Base-by-base conservation (phyloP, 148 eudicot genomes). In the Simmondsia chinensis region DNA sequence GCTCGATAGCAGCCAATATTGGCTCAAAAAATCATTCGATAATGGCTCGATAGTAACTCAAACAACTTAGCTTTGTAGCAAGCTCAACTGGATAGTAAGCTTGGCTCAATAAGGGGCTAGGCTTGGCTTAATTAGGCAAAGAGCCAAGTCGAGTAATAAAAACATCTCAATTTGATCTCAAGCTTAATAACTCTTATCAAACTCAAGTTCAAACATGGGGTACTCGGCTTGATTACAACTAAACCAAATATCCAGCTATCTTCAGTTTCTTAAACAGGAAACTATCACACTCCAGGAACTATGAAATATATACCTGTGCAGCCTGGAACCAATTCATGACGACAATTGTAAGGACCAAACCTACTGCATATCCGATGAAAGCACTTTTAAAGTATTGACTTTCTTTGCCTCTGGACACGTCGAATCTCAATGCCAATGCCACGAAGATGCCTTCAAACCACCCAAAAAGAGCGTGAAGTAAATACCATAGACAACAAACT, bases 291-390 rank as follows among this genome's bases (percentile, higher is more conserved):
- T 24, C 18, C 30, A 39, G n/a, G 20, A 20, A 33, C 30, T n/a
- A 20, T 18, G 13, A 19, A 36, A 20, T 21, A 44, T 16, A 43
- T 31, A 82, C 99, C 94, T 93, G 99, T 47, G 99, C 99, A 59
- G 96, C 99, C 64, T 93, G 96, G 62, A 93, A 93, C 99, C 99
- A 93, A 54, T 93, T 93, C 99, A 93, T 93, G 48, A 93, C 96
- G 26, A 86, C 39, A 25, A 93, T 93, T 1, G 99, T 93, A 21
- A 75, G 69, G 54, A 77, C 64, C 70, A 93, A 22, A 39, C 99
- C 99, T 39, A 59, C 72, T 0, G 72, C 43, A 39, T 91, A 91
- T 29, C 99, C 99, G 13, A 73, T 25, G 45, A 91, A 91, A 39
- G 99, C 86, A 64, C 99, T 91, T 41, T 72, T 86, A 46, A 91